Evolutionary conservation across 1,284 basidiomycete genomes (phyloP).

Genomic region (Trametes hirsuta): DNA sequence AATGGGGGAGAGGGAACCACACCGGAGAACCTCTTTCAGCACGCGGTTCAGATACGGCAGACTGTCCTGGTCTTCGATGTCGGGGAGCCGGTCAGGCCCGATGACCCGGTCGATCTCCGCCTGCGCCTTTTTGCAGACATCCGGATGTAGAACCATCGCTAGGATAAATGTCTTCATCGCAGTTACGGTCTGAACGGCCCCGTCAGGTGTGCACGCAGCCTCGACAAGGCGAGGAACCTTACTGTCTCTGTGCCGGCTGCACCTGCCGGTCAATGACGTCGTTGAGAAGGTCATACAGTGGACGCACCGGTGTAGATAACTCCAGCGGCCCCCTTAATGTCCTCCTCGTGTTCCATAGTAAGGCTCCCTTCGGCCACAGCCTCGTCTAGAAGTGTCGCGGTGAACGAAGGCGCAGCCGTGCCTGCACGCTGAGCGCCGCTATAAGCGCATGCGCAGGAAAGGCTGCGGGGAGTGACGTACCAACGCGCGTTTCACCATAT

Average conservation of each 20-base stretch:
- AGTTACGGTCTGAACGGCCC: slow-evolving; percentile 23
- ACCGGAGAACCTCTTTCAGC: slow-evolving; percentile 35
- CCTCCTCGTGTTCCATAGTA: slow-evolving; percentile 26
- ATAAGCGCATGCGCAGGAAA: not conserved
- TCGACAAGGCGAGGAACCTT: not conserved
- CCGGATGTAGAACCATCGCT: slow-evolving; percentile 31
- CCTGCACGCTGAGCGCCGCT: slow-evolving; percentile 13
- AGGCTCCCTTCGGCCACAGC: slow-evolving; percentile 9
- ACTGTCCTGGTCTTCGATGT: slow-evolving; percentile 35
- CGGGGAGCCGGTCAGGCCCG: slow-evolving; percentile 35
- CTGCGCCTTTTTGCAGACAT: slow-evolving; percentile 34
- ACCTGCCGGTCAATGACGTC: not conserved
- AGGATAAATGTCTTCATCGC: slow-evolving; percentile 30
- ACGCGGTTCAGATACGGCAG: slow-evolving; percentile 40
- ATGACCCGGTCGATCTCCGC: slow-evolving; percentile 38
- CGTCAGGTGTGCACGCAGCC: not conserved
- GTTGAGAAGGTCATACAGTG: not conserved
- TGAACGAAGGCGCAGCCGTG: slow-evolving; percentile 29
- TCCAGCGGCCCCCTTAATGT: slow-evolving; percentile 30
- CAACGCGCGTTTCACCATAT: slow-evolving; percentile 31
- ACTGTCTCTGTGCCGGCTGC: slow-evolving; percentile 32
- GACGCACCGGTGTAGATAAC: slow-evolving; percentile 30
- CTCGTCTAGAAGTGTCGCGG: slow-evolving; percentile 27
- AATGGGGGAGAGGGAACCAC: not conserved
- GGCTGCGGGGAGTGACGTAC: slow-evolving; percentile 10